phyloP scores from a whole-genome alignment of 306 rosid genomes.

The Benincasa hispida region DNA sequence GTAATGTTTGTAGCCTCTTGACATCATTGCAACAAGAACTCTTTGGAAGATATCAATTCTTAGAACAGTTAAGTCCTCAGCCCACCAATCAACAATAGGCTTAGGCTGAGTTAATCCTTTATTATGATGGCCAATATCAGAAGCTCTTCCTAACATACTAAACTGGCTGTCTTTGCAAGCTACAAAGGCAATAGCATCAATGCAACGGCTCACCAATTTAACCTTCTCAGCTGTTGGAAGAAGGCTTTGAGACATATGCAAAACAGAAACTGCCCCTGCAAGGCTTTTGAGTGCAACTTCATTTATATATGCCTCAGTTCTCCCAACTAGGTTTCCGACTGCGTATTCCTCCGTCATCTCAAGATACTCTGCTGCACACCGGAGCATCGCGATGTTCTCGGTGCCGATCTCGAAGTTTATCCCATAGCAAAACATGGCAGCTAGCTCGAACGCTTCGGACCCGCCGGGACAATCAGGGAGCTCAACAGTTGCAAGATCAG shows the following conservation, averaged over 20 bases:
- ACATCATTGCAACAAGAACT: slow-evolving; percentile 87
- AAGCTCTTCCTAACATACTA: slow-evolving; percentile 20
- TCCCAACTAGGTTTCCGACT: slow-evolving; percentile 61
- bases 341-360: slow-evolving; percentile 88
- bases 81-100: slow-evolving; percentile 89
- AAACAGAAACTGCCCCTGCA: slow-evolving; percentile 57
- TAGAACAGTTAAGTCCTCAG: slow-evolving; percentile 79
- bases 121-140: slow-evolving; percentile 14
- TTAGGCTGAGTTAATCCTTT: slow-evolving; percentile 34
- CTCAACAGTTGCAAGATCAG: slow-evolving; percentile 44
- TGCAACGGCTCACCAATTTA: slow-evolving; percentile 62
- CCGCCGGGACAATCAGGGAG: slow-evolving; percentile 76
- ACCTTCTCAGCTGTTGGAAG: slow-evolving; percentile 64
- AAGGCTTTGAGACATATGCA: slow-evolving; percentile 51
- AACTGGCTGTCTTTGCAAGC: slow-evolving; percentile 77
- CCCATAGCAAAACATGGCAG: slow-evolving; percentile 95
- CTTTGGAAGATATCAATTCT: slow-evolving; percentile 86
- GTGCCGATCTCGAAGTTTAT: slow-evolving; percentile 73
- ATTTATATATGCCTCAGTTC: slow-evolving; percentile 65
- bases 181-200: slow-evolving; percentile 69
- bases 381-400: slow-evolving; percentile 64
- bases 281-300: slow-evolving; percentile 75
- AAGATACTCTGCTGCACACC: slow-evolving; percentile 83
- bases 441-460: slow-evolving; percentile 82
- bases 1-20: slow-evolving; percentile 78